Percentiles rank a stretch among this genome's conserved stretches.
These are phyloP conservation scores for Solanum microdontum DNA, from an alignment of 257 asterid species.

Conservation along the genomic window DNA sequence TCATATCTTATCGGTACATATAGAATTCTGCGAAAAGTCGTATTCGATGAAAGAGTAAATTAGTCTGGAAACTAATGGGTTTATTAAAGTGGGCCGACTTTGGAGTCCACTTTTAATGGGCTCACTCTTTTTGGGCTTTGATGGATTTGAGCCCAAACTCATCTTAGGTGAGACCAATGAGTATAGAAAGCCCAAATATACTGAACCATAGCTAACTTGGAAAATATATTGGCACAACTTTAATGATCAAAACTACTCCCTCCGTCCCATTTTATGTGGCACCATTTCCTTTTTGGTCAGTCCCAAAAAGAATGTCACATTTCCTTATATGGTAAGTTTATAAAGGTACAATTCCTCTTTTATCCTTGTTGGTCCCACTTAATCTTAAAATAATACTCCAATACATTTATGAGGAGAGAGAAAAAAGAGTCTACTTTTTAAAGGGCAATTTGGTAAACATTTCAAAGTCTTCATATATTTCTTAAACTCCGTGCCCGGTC, in stretches of 20 bases:
- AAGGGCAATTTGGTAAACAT: no score
- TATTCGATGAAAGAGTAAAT: not conserved
- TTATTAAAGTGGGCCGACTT: not conserved
- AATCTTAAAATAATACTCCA: no score
- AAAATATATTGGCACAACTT: not conserved
- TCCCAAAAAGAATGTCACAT: no score
- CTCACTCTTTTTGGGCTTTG: not conserved
- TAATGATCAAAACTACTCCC: not conserved
- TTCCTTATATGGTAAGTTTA: no score
- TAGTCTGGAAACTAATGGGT: not conserved
- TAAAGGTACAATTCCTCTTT: no score
- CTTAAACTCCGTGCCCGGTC: no score
- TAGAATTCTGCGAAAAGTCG: not conserved
- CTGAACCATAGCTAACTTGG: not conserved
- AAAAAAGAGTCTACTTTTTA: no score
- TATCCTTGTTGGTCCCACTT: no score
- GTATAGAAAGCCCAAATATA: not conserved
- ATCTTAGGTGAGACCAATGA: not conserved
- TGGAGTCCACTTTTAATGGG: not conserved
- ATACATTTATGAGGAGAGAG: no score
- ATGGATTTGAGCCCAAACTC: not conserved
- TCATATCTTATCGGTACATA: not conserved
- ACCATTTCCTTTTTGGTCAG: no score
- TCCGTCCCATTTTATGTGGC: no score
- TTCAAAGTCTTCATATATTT: no score